phyloP scores from a whole-genome alignment of 2,329 filamentous ascomycete genomes.

The Ceratocystis colombiana region DNA sequence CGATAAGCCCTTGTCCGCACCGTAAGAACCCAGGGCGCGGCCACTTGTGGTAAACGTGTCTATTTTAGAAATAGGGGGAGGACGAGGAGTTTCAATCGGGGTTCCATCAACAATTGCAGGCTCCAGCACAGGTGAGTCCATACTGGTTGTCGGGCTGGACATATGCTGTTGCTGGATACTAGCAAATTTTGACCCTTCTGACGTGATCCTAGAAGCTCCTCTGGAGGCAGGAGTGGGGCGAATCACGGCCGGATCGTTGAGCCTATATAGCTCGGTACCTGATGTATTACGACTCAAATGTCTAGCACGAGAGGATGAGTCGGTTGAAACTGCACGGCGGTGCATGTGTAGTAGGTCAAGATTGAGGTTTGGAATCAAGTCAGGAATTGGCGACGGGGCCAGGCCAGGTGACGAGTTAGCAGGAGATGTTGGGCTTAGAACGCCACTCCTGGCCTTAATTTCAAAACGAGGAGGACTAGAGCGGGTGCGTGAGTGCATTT shows the following conservation, averaged over 20 bases:
- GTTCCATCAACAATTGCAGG: constrained; percentile 22
- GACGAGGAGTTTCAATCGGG: constrained; percentile 19
- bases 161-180: background rate
- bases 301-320: constrained; percentile 18
- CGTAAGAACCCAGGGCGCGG: background rate
- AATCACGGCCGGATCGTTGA: background rate
- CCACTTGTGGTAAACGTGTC: background rate
- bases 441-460: constrained; percentile 11
- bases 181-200: background rate
- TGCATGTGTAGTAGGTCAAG: constrained; percentile 12
- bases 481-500: constrained; percentile 16
- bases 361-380: constrained; percentile 16
- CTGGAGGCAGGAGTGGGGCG: background rate
- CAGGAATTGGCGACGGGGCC: constrained; percentile 23
- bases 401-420: constrained; percentile 19
- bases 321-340: constrained; percentile 19
- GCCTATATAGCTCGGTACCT: constrained; percentile 18
- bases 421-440: constrained; percentile 5
- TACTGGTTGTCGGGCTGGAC: background rate
- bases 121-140: constrained; percentile 18
- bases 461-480: constrained; percentile 20
- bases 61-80: constrained; percentile 22
- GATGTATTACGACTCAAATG: constrained; percentile 15
- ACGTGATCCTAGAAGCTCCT: background rate
- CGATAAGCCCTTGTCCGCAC: constrained; percentile 9